phyloP scores from a whole-genome alignment of 208 protist species.

The Acanthamoeba healyi region DNA sequence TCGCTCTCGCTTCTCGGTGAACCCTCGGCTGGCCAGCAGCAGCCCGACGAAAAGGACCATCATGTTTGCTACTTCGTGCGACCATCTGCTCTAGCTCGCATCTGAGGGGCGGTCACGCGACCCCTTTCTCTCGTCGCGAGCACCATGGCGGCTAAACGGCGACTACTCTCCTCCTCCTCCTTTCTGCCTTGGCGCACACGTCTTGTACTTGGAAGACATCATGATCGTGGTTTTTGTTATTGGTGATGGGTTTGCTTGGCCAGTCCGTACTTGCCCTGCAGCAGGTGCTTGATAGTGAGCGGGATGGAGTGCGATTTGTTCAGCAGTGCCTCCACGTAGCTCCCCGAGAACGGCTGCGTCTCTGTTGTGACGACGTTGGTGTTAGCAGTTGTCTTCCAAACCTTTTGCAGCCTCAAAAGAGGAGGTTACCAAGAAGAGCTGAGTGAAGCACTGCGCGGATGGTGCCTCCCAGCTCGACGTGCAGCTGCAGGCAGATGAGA shows the following conservation, averaged over 20 bases:
- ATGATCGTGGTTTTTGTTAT: not conserved
- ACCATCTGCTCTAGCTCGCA: not conserved
- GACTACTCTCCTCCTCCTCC: too few relatives aligned
- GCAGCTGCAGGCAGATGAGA: constrained; percentile 12
- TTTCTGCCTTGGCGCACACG: too few relatives aligned
- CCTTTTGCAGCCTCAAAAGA: not conserved
- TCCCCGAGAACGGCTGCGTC: not conserved
- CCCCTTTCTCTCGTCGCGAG: too few relatives aligned
- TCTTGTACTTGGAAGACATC: too few relatives aligned
- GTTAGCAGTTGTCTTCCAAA: too few relatives aligned
- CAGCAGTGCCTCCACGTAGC: not conserved
- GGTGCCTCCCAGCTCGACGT: constrained; percentile 1
- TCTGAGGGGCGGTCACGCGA: not conserved
- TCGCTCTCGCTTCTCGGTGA: too few relatives aligned
- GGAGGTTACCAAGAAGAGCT: not conserved
- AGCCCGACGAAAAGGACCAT: not conserved
- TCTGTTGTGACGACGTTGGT: too few relatives aligned
- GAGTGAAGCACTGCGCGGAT: not conserved
- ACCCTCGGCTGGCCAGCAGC: too few relatives aligned
- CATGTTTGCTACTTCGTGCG: constrained; percentile 26
- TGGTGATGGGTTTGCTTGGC: not conserved
- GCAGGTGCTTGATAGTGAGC: not conserved
- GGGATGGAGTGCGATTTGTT: constrained; percentile 14
- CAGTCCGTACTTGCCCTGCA: constrained; percentile 17
- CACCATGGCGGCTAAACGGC: too few relatives aligned